Evolutionary conservation across 306 rosid genomes (phyloP).

Genomic region (Canavalia gladiata): DNA sequence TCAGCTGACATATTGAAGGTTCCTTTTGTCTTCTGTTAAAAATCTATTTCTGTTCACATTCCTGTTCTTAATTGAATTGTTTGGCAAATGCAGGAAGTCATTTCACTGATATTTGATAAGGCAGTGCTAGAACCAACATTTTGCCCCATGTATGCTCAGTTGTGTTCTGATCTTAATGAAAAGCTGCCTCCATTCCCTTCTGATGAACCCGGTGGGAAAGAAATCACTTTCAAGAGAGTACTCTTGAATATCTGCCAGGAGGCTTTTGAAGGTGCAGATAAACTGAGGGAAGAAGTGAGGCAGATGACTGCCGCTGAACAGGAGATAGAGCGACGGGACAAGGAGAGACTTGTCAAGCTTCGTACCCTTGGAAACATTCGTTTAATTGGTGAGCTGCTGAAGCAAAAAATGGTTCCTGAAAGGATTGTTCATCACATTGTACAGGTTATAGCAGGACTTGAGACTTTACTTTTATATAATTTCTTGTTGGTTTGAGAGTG

Average conservation of each 20-base stretch:
- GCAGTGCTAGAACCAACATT: slow-evolving; percentile 99
- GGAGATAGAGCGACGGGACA: slow-evolving; percentile 87
- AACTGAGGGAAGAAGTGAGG: slow-evolving; percentile 80
- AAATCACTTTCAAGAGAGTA: slow-evolving; percentile 84
- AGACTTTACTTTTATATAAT: slow-evolving; percentile 30
- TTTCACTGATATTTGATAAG: slow-evolving; percentile 88
- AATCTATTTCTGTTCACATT: slow-evolving; percentile 15
- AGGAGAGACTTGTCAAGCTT: slow-evolving; percentile 80
- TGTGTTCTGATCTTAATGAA: slow-evolving; percentile 86
- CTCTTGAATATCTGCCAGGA: slow-evolving; percentile 95
- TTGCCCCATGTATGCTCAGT: slow-evolving; percentile 96
- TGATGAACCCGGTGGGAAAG: slow-evolving; percentile 88
- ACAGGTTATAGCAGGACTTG: slow-evolving; percentile 62
- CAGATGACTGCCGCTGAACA: slow-evolving; percentile 93
- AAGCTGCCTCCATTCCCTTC: slow-evolving; percentile 93
- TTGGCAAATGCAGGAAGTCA: slow-evolving; percentile 82
- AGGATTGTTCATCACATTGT: slow-evolving; percentile 98
- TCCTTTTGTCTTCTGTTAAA: neutral
- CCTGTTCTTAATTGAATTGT: slow-evolving; percentile 41
- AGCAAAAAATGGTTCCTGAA: slow-evolving; percentile 98
- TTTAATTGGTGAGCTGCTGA: slow-evolving; percentile 96
- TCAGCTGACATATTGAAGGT: slow-evolving; percentile 96
- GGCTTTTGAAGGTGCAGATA: slow-evolving; percentile 95
- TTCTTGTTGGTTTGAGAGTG: slow-evolving; percentile 38
- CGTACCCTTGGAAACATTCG: slow-evolving; percentile 98